These are phyloP conservation scores for Clavispora vitiphila DNA, from an alignment of 805 yeast species.

Conservation along the genomic window DNA sequence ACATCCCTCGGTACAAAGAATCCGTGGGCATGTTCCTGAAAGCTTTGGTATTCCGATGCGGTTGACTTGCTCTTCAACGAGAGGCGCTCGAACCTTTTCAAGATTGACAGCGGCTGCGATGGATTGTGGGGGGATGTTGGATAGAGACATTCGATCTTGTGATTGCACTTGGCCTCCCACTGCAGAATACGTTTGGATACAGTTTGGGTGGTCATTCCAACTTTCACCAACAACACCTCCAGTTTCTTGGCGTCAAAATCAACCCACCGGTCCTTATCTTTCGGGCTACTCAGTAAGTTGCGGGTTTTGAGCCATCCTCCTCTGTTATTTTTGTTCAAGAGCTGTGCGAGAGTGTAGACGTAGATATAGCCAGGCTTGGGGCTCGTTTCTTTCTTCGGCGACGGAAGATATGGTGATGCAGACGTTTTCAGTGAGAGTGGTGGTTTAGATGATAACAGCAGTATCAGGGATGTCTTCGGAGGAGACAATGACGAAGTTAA, in stretches of 20 bases:
- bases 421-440: too few species aligned
- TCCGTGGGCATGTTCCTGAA: conserved; percentile 24
- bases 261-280: conserved; percentile 22
- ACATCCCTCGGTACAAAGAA: conserved; percentile 30
- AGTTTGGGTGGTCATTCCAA: conserved; percentile 49
- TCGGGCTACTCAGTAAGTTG: conserved; percentile 17
- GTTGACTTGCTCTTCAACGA: not conserved
- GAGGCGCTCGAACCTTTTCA: conserved; percentile 2
- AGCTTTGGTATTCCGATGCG: conserved; percentile 12
- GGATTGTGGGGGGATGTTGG: conserved; percentile 21
- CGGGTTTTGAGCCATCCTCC: conserved; percentile 36
- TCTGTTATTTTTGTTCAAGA: conserved; percentile 24
- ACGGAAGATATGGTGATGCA: not conserved
- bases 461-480: not conserved
- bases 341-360: conserved; percentile 43
- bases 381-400: not conserved
- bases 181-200: conserved; percentile 41
- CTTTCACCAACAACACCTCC: conserved; percentile 40
- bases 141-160: conserved; percentile 34
- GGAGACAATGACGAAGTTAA: not conserved
- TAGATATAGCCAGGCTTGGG: conserved; percentile 41
- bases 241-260: conserved; percentile 33
- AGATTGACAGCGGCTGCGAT: conserved; percentile 1
- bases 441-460: too few species aligned
- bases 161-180: conserved; percentile 51